A percentile compares a stretch with the other conserved stretches of the same genome.
Conservation (phyloP, 2,329 filamentous ascomycete species). For the Colletotrichum sp. region DNA sequence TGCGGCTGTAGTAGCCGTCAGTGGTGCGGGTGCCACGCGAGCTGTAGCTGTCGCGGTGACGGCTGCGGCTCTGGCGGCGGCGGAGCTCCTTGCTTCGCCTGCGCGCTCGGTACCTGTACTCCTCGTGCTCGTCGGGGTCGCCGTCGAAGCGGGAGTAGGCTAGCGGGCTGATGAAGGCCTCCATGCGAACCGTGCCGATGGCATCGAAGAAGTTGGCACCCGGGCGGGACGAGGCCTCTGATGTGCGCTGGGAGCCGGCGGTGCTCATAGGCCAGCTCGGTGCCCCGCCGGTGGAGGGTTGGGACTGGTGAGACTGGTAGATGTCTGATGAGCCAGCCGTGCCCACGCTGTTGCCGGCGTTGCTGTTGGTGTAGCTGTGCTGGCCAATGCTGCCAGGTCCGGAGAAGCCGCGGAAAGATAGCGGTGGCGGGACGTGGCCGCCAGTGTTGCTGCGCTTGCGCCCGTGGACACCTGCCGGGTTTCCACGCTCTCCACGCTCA, state of each 20-base stretch:
- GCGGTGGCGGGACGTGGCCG: slow-evolving; percentile 71
- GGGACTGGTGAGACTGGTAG: slow-evolving; percentile 60
- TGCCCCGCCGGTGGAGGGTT: slow-evolving; percentile 32
- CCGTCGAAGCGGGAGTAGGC: slow-evolving; percentile 53
- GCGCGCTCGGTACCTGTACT: slow-evolving; percentile 51
- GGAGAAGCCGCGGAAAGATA: slow-evolving; percentile 82
- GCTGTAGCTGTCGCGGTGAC: slow-evolving; percentile 57
- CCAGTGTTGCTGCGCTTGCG: slow-evolving; percentile 92
- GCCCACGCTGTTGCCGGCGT: slow-evolving; percentile 60
- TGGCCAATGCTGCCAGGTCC: slow-evolving; percentile 48
- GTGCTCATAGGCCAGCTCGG: slow-evolving; percentile 51
- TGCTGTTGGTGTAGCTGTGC: slow-evolving; percentile 60
- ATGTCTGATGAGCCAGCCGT: slow-evolving; percentile 67
- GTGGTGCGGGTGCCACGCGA: slow-evolving; percentile 49
- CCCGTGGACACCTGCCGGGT: slow-evolving; percentile 61
- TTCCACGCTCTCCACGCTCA: slow-evolving; percentile 62
- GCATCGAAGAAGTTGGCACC: slow-evolving; percentile 78
- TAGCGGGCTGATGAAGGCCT: slow-evolving; percentile 84
- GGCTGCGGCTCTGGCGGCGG: slow-evolving; percentile 57
- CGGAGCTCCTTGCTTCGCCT: slow-evolving; percentile 61
- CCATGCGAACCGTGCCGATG: slow-evolving; percentile 93
- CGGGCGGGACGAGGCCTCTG: slow-evolving; percentile 57
- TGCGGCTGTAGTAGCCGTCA: slow-evolving; percentile 55
- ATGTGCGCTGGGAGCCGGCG: slow-evolving; percentile 54
- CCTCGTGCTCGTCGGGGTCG: slow-evolving; percentile 54